Conservation (phyloP, 2,329 filamentous ascomycete genomes). For the Aspergillus tanneri region DNA sequence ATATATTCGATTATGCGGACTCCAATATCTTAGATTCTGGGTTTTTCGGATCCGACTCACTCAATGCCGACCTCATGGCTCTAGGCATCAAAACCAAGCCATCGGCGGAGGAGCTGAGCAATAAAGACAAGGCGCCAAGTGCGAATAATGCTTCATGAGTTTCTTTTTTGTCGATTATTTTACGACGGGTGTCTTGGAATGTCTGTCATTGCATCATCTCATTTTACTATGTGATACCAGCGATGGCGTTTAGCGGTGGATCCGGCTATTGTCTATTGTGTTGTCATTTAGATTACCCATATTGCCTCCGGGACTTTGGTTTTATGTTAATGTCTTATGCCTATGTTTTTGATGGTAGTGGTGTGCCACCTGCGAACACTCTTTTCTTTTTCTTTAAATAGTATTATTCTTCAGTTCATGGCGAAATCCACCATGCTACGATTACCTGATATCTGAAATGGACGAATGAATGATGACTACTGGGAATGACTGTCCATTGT, state of each 20-base stretch:
- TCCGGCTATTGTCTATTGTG: neutral
- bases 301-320: neutral
- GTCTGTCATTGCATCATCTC: constrained; percentile 6
- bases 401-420: no score
- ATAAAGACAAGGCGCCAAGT: constrained; percentile 12
- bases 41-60: constrained; percentile 38
- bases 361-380: neutral
- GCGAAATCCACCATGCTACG: no score
- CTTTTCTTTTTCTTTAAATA: neutral
- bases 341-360: neutral
- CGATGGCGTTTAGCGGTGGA: constrained; percentile 18
- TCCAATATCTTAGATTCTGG: constrained; percentile 35
- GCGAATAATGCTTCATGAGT: constrained; percentile 22
- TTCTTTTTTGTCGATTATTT: constrained; percentile 13
- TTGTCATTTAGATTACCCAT: neutral
- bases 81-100: constrained; percentile 24
- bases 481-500: no score
- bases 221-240: constrained; percentile 12
- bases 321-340: neutral
- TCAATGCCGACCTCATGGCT: constrained; percentile 25
- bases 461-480: no score
- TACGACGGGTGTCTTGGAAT: constrained; percentile 3
- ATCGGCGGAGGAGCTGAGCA: constrained; percentile 15
- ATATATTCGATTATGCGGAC: constrained; percentile 33
- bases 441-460: no score